Evolutionary conservation across 495 filamentous ascomycete genomes (phyloP).

Genomic region (Acidiella bohemica): DNA sequence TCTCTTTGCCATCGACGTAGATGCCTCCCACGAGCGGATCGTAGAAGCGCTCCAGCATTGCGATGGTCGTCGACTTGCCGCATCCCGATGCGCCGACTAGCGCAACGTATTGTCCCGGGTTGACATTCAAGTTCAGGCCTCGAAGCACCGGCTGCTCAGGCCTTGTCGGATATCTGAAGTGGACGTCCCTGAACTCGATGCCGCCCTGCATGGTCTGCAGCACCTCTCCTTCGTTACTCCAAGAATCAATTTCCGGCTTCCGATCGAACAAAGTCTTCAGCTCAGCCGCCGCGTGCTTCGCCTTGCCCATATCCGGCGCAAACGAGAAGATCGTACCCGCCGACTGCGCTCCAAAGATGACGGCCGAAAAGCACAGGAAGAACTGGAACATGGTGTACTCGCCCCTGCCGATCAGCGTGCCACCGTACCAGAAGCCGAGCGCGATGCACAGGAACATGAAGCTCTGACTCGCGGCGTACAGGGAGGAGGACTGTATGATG

Average conservation of each 20-base stretch:
- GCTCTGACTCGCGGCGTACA: conserved; percentile 70
- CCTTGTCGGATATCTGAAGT: conserved; percentile 56
- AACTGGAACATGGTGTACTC: conserved; percentile 70
- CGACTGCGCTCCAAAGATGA: conserved; percentile 73
- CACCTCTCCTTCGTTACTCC: conserved; percentile 57
- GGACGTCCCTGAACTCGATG: conserved; percentile 33
- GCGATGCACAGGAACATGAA: conserved; percentile 71
- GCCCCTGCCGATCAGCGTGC: conserved; percentile 52
- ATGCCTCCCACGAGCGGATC: conserved; percentile 61
- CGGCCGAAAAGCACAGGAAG: conserved; percentile 68
- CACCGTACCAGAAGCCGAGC: conserved; percentile 92
- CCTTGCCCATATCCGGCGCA: conserved; percentile 77
- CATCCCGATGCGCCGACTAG: conserved; percentile 48
- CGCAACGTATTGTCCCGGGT: conserved; percentile 44
- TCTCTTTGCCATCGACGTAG: conserved; percentile 60
- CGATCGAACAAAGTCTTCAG: conserved; percentile 71
- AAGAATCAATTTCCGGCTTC: conserved; percentile 63
- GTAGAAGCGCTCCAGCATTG: conserved; percentile 48
- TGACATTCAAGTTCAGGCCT: conserved; percentile 38
- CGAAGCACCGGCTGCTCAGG: conserved; percentile 42
- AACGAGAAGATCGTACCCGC: conserved; percentile 83
- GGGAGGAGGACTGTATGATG: conserved; percentile 49
- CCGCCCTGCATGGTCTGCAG: conserved; percentile 47
- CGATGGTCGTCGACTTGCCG: conserved; percentile 50
- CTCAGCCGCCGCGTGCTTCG: conserved; percentile 61